Conservation (phyloP, 495 filamentous ascomycete genomes). For the Aspergillus ostianus region DNA sequence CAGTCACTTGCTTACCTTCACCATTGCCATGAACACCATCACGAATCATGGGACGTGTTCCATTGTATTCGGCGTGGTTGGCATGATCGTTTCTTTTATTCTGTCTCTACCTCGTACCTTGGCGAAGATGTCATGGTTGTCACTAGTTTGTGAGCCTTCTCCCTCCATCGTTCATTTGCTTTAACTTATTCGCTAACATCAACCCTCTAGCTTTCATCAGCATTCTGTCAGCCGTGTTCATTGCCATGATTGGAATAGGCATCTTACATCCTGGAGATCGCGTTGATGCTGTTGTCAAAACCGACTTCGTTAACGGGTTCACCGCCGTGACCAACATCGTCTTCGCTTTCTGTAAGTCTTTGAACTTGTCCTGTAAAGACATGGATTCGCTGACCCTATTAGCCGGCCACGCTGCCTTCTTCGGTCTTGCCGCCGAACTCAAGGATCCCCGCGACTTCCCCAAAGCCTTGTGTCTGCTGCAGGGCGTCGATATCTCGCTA, state of each 20-base stretch:
- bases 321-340: constrained; percentile 46
- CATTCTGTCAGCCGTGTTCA: constrained; percentile 65
- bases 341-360: constrained; percentile 41
- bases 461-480: constrained; percentile 64
- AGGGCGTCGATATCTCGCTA: constrained; percentile 61
- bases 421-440: constrained; percentile 75
- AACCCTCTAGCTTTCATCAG: constrained; percentile 53
- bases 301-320: constrained; percentile 39
- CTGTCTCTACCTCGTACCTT: constrained; percentile 67
- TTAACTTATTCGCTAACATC: constrained; percentile 26
- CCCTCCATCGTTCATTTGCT: neutral
- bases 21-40: constrained; percentile 69
- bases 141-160: constrained; percentile 54
- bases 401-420: constrained; percentile 69
- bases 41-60: constrained; percentile 67
- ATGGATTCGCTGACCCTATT: constrained; percentile 4
- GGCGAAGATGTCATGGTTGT: constrained; percentile 59
- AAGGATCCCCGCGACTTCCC: constrained; percentile 64
- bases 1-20: constrained; percentile 74
- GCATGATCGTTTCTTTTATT: constrained; percentile 61
- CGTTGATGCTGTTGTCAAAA: constrained; percentile 30
- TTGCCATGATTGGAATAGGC: constrained; percentile 69
- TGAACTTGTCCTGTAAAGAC: neutral
- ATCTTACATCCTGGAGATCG: constrained; percentile 32
- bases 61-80: constrained; percentile 66